Evolutionary conservation across 1,284 basidiomycete genomes (phyloP), one percentile per base, ranked within the genome.

Genomic region (Rhodotorula sp.): DNA sequence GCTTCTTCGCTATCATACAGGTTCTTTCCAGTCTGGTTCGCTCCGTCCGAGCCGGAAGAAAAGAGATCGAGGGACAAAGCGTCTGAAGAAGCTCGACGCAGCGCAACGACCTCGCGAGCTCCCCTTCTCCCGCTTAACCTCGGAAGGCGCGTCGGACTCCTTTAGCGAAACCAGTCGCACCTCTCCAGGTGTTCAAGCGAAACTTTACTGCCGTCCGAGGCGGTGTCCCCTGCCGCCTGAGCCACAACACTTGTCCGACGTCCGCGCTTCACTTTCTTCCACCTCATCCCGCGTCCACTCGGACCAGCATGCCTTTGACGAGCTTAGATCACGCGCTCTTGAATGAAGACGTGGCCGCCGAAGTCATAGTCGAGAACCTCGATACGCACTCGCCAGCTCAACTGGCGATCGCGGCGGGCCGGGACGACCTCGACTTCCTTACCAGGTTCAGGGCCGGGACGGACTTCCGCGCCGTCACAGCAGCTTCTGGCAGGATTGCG

Each of bases 331-430:
- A 16, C 3, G 43, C n/a, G 0, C 38, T 59, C 3, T n/a, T 59
- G 2, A 6, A 19, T 5, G 23, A 3, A 6, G 58, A 59, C n/a
- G 4, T 5, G 23, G 1, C 0, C 3, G 21, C 15, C 3, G 7
- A 28, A 2, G 31, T 64, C 16, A n/a, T 23, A 1, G 47, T 43
- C 23, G 18, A 7, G 1, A 2, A 7, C 7, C 16, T 64, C 23
- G 16, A 10, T 34, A 5, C 23, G 5, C 63, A 59, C 31, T 19
- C 55, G 0, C 63, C 63, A 1, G 63, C 48, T 5, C 31, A 50
- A 2, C 56, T 64, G 47, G 63, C 63, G 56, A 15, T 49, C 15
- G 63, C 63, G 5, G 56, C 63, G 8, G 28, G 58, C 8, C 56
- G 56, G 3, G 21, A 31, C 16, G 63, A 64, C 45, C 48, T 58